Evolutionary conservation across 495 filamentous ascomycete species (phyloP).

Genomic region (Entonaema liquescens): DNA sequence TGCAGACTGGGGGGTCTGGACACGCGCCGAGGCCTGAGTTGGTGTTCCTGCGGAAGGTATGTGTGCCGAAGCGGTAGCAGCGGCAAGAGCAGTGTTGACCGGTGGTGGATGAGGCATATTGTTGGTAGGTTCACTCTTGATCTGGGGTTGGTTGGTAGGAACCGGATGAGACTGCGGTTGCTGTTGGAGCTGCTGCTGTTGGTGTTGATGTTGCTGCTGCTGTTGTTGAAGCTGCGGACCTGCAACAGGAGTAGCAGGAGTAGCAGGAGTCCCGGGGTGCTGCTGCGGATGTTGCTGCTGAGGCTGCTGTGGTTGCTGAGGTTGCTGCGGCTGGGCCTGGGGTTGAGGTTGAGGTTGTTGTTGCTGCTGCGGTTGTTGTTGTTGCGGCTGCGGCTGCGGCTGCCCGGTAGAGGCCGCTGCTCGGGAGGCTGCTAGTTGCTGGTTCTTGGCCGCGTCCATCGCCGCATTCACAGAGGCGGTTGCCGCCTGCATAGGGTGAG

Average conservation of each 20-base stretch:
- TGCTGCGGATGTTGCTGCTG: constrained; percentile 41
- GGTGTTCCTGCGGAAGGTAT: constrained; percentile 53
- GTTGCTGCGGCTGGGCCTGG: constrained; percentile 6
- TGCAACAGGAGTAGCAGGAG: constrained; percentile 23
- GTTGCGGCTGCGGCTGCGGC: constrained; percentile 32
- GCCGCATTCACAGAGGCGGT: constrained; percentile 55
- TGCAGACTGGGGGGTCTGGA: constrained; percentile 59
- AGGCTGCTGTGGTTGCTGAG: constrained; percentile 15
- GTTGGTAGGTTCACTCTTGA: constrained; percentile 53
- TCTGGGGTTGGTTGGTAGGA: constrained; percentile 38
- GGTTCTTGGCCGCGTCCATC: constrained; percentile 62
- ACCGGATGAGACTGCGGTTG: constrained; percentile 40
- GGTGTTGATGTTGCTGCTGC: constrained; percentile 55
- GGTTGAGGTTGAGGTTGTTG: constrained; percentile 17
- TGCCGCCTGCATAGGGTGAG: constrained; percentile 41
- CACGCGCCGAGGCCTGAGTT: constrained; percentile 53
- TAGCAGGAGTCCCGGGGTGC: constrained; percentile 38
- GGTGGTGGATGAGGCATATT: constrained; percentile 52
- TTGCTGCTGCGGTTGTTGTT: constrained; percentile 18
- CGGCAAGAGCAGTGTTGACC: constrained; percentile 57
- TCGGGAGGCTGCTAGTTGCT: constrained; percentile 53
- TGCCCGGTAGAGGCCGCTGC: constrained; percentile 36
- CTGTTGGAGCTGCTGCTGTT: constrained; percentile 47
- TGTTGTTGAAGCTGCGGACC: not conserved
- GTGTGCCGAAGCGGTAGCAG: constrained; percentile 50